Percentiles rank a stretch among this genome's conserved stretches.
Conservation (phyloP, 2,329 filamentous ascomycete species). For the Aspergillus vadensis region DNA sequence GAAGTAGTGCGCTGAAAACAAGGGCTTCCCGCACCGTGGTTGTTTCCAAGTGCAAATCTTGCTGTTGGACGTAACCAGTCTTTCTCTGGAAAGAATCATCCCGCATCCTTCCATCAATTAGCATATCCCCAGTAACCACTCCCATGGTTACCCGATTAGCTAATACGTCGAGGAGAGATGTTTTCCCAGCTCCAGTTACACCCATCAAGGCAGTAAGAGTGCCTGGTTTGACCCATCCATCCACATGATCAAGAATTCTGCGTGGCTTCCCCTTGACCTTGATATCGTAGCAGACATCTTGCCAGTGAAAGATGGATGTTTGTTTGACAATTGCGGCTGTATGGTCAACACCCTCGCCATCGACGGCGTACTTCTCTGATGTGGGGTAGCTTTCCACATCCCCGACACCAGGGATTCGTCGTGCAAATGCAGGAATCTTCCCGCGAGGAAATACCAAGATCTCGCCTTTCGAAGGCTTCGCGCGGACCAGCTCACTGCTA, state of each 20-base stretch:
- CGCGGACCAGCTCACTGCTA: conserved; percentile 60
- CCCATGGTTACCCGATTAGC: conserved; percentile 84
- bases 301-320: conserved; percentile 81
- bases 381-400: conserved; percentile 26
- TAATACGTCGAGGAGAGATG: conserved; percentile 80
- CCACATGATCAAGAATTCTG: conserved; percentile 77
- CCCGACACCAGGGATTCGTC: conserved; percentile 21
- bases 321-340: conserved; percentile 69
- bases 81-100: conserved; percentile 70
- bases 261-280: conserved; percentile 73
- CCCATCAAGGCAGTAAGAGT: conserved; percentile 88
- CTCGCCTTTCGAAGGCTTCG: conserved; percentile 73
- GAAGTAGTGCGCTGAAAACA: conserved; percentile 78
- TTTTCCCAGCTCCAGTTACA: conserved; percentile 87
- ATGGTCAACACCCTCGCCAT: conserved; percentile 72
- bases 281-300: conserved; percentile 78
- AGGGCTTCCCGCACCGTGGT: conserved; percentile 85
- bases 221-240: conserved; percentile 91
- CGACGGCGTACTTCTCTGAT: conserved; percentile 59
- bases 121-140: conserved; percentile 80
- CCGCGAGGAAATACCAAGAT: conserved; percentile 72
- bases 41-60: conserved; percentile 82
- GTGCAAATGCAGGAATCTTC: conserved; percentile 56
- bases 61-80: conserved; percentile 69
- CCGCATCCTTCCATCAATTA: conserved; percentile 70